A percentile compares a stretch with the other conserved stretches of the same genome.
Conservation (phyloP, 202 grass and related monocot species). For the Alloteropsis angusta region DNA sequence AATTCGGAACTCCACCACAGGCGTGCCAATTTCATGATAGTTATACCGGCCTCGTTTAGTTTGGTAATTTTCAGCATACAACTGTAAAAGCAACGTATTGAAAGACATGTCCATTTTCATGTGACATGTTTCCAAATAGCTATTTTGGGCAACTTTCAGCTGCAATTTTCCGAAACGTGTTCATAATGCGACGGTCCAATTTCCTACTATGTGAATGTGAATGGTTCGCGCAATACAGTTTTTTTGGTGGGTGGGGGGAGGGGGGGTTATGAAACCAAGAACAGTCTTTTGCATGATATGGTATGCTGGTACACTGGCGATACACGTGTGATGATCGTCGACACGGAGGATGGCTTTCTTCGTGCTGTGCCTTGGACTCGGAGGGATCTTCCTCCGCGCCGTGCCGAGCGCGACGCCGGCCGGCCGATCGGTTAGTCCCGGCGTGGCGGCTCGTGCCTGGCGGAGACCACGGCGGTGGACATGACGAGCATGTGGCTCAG, state of each 20-base stretch:
- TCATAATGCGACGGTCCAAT: too few relatives aligned
- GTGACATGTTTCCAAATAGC: too few relatives aligned
- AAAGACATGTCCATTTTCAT: too few relatives aligned
- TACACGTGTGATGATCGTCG: neutral
- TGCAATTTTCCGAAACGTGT: too few relatives aligned
- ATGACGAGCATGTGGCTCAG: slow-evolving; percentile 79
- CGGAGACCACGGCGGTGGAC: slow-evolving; percentile 46
- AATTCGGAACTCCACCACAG: too few relatives aligned
- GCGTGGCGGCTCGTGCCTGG: slow-evolving; percentile 6
- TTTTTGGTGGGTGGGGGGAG: too few relatives aligned
- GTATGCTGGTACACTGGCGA: neutral
- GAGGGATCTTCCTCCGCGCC: neutral
- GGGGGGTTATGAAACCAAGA: neutral
- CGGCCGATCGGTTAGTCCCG: neutral
- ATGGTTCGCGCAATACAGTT: neutral
- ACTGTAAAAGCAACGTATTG: too few relatives aligned
- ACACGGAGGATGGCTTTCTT: neutral
- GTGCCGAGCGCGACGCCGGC: neutral
- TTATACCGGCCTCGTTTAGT: too few relatives aligned
- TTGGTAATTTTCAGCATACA: too few relatives aligned
- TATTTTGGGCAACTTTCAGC: too few relatives aligned
- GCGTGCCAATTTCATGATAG: too few relatives aligned
- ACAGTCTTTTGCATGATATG: neutral
- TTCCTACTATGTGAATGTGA: too few relatives aligned
- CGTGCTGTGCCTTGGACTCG: neutral